phyloP scores from a whole-genome alignment of 179 eudicot genomes.

The Beta lomatogona region DNA sequence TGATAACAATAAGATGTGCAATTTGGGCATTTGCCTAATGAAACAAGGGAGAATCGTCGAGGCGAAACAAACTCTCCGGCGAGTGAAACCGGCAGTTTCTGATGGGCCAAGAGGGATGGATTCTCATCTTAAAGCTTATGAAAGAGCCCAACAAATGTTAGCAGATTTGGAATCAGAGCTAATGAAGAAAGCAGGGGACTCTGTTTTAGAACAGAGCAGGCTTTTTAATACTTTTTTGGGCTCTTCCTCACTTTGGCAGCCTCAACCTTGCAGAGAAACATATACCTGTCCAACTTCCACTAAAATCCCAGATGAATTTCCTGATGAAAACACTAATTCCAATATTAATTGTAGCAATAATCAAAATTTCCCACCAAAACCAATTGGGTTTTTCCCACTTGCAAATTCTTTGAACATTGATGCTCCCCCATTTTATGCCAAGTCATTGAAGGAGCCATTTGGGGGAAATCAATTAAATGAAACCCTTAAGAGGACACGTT shows the following conservation, averaged over 20 bases:
- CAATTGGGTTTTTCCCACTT: conserved; percentile 9
- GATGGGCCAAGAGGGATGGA: conserved; percentile 94
- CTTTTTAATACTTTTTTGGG: conserved; percentile 78
- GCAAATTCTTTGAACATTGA: conserved; percentile 57
- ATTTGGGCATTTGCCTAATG: conserved; percentile 86
- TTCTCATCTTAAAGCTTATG: conserved; percentile 94
- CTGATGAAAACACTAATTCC: conserved; percentile 36
- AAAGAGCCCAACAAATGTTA: conserved; percentile 94
- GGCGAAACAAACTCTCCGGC: conserved; percentile 74
- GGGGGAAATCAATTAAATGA: conserved; percentile 38
- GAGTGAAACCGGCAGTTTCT: conserved; percentile 70
- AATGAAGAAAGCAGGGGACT: conserved; percentile 65
- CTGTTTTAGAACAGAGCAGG: conserved; percentile 69
- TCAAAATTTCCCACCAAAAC: conserved; percentile 26
- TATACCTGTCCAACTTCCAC: conserved; percentile 1
- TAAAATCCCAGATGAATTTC: conserved; percentile 33
- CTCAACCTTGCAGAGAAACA: conserved; percentile 84
- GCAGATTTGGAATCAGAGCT: conserved; percentile 78
- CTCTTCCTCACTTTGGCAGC: conserved; percentile 91
- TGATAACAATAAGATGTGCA: conserved; percentile 95
- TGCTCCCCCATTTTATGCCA: conserved; percentile 72
- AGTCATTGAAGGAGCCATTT: conserved; percentile 28
- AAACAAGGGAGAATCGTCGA: conserved; percentile 82
- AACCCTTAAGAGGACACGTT: conserved; percentile 81
- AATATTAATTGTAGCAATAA: conserved; percentile 10